Evolutionary conservation across 148 eudicot species (phyloP), one percentile per base, ranked within the genome.

Genomic region (Diospyros kaki): DNA sequence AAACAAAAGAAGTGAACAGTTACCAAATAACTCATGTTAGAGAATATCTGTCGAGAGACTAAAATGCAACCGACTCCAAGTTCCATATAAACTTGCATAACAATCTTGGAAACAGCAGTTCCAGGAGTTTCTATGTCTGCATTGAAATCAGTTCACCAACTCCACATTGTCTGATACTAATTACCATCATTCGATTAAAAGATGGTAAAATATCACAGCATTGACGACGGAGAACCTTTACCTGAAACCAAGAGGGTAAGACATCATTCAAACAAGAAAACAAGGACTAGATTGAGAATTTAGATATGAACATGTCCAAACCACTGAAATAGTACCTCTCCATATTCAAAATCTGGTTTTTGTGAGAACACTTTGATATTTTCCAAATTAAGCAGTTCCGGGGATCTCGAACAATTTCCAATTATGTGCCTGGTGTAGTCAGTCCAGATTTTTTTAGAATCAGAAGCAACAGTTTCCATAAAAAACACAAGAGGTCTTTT

Each of bases 201-300:
- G 89, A 83, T 43, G 82, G 82, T 76, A 74, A 60, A 71, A 88
- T 83, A 77, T 90, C 88, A 82, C 97, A 92, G 81, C 97, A 92
- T 38, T 88, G 85, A 50, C 97, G 94, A 73, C 97, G 92, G 11
- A 83, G 90, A 58, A 82, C 77, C 83, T 77, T 76, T 65, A 80
- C 78, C 90, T 86, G 83, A 67, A 73, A 54, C 1, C 42, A 61
- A 59, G 13, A 66, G n/a, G 46, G 52, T 68, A 58, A n/a, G 39
- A 75, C 64, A 75, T 8, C 55, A 55, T 43, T 9, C 53, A 38
- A 67, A 43, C 43, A 15, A 82, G n/a, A 48, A 42, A 58, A 13
- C 9, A 66, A 38, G 42, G 50, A 46, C 14, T 18, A 28, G 51
- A 40, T 14, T 64, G 60, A 62, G 66, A 71, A 28, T 39, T 15